Evolutionary conservation across 2,329 filamentous ascomycete species (phyloP).

Genomic region (Penicillium sp.): DNA sequence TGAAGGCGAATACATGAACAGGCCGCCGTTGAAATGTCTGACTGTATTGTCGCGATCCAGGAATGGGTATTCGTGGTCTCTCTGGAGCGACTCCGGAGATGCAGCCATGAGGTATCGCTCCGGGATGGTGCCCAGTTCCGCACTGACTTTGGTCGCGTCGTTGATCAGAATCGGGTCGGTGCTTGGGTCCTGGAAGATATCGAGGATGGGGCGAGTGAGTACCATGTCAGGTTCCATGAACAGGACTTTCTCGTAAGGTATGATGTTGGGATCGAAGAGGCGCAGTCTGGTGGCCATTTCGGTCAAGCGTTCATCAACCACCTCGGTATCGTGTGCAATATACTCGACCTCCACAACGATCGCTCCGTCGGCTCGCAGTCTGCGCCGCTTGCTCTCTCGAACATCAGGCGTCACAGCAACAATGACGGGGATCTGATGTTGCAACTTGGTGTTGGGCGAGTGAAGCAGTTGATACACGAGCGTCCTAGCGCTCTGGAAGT

Average conservation of each 20-base stretch:
- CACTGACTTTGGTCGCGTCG: neutral
- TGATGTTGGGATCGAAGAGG: constrained; percentile 2
- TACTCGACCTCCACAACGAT: constrained; percentile 10
- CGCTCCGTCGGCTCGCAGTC: constrained; percentile 6
- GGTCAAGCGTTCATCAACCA: neutral
- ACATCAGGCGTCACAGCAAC: constrained; percentile 9
- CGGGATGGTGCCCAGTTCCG: constrained; percentile 1
- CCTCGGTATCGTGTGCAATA: constrained; percentile 1
- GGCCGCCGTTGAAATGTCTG: constrained; percentile 25
- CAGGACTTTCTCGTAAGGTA: constrained; percentile 13
- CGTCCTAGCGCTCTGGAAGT: constrained; percentile 6
- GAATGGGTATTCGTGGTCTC: neutral
- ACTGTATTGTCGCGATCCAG: neutral
- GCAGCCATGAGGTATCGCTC: constrained; percentile 10
- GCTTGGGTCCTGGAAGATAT: neutral
- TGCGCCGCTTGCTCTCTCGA: constrained; percentile 11
- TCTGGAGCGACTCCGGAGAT: constrained; percentile 6
- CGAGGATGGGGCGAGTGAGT: constrained; percentile 11
- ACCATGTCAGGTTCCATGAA: constrained; percentile 12
- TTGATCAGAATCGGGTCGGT: neutral
- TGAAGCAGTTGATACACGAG: constrained; percentile 16
- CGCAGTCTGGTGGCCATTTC: constrained; percentile 2
- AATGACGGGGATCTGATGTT: constrained; percentile 7
- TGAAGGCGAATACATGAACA: constrained; percentile 43
- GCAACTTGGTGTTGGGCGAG: constrained; percentile 7